Evolutionary conservation across 805 yeast species (phyloP).

Genomic region (Wickerhamomyces chambardii): DNA sequence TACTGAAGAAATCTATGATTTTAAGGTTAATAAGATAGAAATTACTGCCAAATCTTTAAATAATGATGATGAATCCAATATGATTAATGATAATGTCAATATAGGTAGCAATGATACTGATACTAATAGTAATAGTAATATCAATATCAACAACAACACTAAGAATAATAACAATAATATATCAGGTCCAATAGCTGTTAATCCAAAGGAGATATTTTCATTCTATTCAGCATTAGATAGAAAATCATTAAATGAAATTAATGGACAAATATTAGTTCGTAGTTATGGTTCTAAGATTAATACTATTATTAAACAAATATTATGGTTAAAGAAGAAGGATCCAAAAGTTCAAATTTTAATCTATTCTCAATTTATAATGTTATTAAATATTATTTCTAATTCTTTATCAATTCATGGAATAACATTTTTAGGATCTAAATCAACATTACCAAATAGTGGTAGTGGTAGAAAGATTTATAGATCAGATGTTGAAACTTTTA

Average conservation of each 20-base stretch:
- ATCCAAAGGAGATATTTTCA: constrained; percentile 7
- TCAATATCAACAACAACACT: too few relatives aligned
- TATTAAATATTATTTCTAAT: constrained; percentile 54
- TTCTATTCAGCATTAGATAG: constrained; percentile 28
- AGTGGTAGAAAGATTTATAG: constrained; percentile 1
- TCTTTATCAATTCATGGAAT: constrained; percentile 58
- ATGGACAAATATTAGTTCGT: constrained; percentile 29
- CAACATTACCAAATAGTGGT: constrained; percentile 3
- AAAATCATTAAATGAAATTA: constrained; percentile 33
- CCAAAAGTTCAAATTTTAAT: constrained; percentile 59
- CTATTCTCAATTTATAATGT: constrained; percentile 84
- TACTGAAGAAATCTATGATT: constrained; percentile 51
- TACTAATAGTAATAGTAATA: too few relatives aligned
- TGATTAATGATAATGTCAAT: background rate
- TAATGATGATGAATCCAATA: constrained; percentile 5
- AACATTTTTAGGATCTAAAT: constrained; percentile 42
- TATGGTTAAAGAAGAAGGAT: constrained; percentile 50
- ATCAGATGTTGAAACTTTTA: constrained; percentile 48
- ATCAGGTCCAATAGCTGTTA: too few relatives aligned
- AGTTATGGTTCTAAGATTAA: constrained; percentile 85
- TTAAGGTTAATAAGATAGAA: constrained; percentile 49
- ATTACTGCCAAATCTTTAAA: constrained; percentile 27
- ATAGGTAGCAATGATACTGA: too few relatives aligned
- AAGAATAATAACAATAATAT: too few relatives aligned
- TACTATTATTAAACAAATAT: constrained; percentile 63